phyloP scores from a whole-genome alignment of 495 filamentous ascomycete species.

The Patellaria atrata region DNA sequence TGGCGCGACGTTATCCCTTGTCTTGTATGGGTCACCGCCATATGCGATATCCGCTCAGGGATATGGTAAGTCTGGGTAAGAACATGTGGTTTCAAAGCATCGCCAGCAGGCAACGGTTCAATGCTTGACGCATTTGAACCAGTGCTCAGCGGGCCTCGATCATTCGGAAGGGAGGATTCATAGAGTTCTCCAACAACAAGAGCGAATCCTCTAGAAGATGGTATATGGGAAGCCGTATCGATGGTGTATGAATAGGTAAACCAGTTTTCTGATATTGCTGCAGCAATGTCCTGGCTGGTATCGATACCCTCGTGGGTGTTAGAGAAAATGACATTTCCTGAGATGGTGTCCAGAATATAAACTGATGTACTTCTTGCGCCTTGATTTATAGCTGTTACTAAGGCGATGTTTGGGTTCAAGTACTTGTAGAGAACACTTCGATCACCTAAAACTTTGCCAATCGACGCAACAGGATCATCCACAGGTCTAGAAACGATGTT shows the following conservation, averaged over 20 bases:
- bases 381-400: slow-evolving; percentile 56
- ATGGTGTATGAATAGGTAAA: slow-evolving; percentile 70
- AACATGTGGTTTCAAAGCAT: slow-evolving; percentile 47
- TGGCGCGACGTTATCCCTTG: slow-evolving; percentile 85
- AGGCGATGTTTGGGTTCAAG: slow-evolving; percentile 71
- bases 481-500: slow-evolving; percentile 49
- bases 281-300: slow-evolving; percentile 54
- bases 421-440: slow-evolving; percentile 95
- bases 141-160: slow-evolving; percentile 64
- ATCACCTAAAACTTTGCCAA: slow-evolving; percentile 83
- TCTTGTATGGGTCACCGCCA: slow-evolving; percentile 74
- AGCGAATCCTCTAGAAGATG: slow-evolving; percentile 67
- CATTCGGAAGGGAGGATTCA: slow-evolving; percentile 69
- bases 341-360: slow-evolving; percentile 76
- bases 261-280: slow-evolving; percentile 85
- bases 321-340: slow-evolving; percentile 62
- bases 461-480: slow-evolving; percentile 84
- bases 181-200: slow-evolving; percentile 79
- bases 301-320: slow-evolving; percentile 61
- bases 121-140: slow-evolving; percentile 59
- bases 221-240: slow-evolving; percentile 27
- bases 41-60: slow-evolving; percentile 55
- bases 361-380: slow-evolving; percentile 43
- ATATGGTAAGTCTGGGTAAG: slow-evolving; percentile 69
- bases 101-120: slow-evolving; percentile 34